These are phyloP conservation scores for Fonsecaea nubica DNA, from an alignment of 2,329 filamentous ascomycete genomes.

Conservation along the genomic window DNA sequence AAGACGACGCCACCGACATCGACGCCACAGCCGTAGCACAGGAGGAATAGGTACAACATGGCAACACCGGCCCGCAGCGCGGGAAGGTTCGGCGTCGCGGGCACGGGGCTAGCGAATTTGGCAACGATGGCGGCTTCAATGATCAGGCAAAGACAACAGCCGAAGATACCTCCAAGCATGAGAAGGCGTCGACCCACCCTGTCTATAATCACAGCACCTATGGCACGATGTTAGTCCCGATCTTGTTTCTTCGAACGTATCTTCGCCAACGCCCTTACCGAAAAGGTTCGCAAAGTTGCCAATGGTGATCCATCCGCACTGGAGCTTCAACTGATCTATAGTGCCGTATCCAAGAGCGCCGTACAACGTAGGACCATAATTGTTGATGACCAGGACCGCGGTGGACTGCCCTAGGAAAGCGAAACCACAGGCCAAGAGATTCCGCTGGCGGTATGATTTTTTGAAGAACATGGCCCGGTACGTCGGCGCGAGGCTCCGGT, in stretches of 20 bases:
- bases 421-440: slow-evolving; percentile 13
- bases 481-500: slow-evolving; percentile 18
- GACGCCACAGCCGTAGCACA: slow-evolving; percentile 11
- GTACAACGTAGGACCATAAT: slow-evolving; percentile 30
- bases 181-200: slow-evolving; percentile 39
- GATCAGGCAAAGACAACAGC: slow-evolving; percentile 22
- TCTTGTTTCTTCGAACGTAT: background rate
- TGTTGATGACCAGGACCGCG: slow-evolving; percentile 27
- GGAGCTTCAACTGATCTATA: slow-evolving; percentile 21
- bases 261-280: slow-evolving; percentile 3
- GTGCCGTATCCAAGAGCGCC: slow-evolving; percentile 28
- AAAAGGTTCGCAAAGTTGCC: slow-evolving; percentile 24
- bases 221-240: background rate
- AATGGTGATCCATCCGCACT: slow-evolving; percentile 29
- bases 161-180: slow-evolving; percentile 38
- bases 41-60: slow-evolving; percentile 43
- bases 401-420: slow-evolving; percentile 24
- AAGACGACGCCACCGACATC: slow-evolving; percentile 27
- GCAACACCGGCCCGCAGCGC: slow-evolving; percentile 47
- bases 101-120: slow-evolving; percentile 20
- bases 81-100: slow-evolving; percentile 35
- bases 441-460: slow-evolving; percentile 25
- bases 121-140: slow-evolving; percentile 32
- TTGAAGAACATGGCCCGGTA: slow-evolving; percentile 24
- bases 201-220: slow-evolving; percentile 27